Evolutionary conservation across 2,329 filamentous ascomycete species (phyloP), one percentile per base, ranked within the genome.

Genomic region (Stemphylium beticola): DNA sequence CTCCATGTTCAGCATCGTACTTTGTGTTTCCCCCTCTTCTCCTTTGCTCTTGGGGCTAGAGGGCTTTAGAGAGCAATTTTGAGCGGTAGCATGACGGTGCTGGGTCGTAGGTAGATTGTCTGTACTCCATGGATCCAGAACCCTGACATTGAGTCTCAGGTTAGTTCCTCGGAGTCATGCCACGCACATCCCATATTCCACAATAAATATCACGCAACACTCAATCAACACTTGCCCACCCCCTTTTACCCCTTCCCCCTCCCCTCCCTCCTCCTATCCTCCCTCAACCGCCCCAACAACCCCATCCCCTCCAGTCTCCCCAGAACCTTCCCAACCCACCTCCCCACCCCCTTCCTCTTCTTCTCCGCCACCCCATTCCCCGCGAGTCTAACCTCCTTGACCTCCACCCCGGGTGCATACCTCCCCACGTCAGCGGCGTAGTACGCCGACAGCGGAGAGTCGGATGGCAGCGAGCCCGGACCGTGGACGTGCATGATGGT

Each of bases 321-420:
- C 45, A 66, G 20, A 17, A 65, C 18, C 42, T 39, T 55, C n/a
- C 45, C 18, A 26, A 64, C 53, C 38, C 65, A 62, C 18, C 4
- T 20, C 4, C 41, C 34, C 4, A 59, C 39, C 33, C 41, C 53
- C 3, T 44, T 6, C 15, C 49, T 36, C 40, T 51, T 51, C 55
- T 15, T 26, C 39, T n/a, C 39, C 50, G 2, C 24, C 12, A 14
- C 32, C 24, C 40, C 36, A 18, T 7, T 17, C 24, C 33, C 34
- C 1, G 36, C 39, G 20, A 20, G 11, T 9, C 37, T 32, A 26
- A 22, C 31, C 10, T 48, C 15, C 18, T 24, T 24, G 12, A 40
- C 9, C 29, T 26, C 34, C 33, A 14, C 6, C 24, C 37, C 36
- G 6, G 22, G 5, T 7, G 22, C n/a, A 26, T 57, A 61, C 39